Base-by-base conservation (phyloP, 108 stramenopile species). In the Cyclostephanos invisitatus region DNA sequence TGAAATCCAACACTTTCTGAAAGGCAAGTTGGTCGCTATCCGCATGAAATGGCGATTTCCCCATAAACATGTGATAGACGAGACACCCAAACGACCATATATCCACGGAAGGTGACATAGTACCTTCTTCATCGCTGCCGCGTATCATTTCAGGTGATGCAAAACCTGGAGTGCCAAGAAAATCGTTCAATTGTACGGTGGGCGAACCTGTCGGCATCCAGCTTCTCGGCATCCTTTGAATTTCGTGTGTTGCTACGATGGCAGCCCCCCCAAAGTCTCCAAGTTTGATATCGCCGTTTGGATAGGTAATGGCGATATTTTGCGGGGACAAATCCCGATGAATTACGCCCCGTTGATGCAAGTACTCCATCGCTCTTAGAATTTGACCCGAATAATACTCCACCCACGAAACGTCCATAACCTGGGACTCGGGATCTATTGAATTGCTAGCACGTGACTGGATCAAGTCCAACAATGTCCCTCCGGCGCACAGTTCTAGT, bases 21-120 rank as follows among this genome's bases (percentile, higher is more conserved):
- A 79, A 59, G 20, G 82, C 72, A 37, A 69, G 28, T 29, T 63
- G 68, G 22, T 83, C 82, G 54, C 73, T 75, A 38, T 20, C 62
- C 2, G 61, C 59, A 70, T 75, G 68, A 64, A 83, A 83, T 11
- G 82, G 82, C 40, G 82, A 80, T 56, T 57, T 21, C 38, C 78
- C 82, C 3, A 57, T 53, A 55, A 75, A n/a, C 74, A 80, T 75
- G 69, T 75, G 32, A 63, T 49, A 71, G 12, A 83, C 25, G 9
- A 83, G 65, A 42, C 82, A 83, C 25, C 82, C 82, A 69, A 80
- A 32, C 22, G 82, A 83, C 82, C 82, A 83, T 20, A 78, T 24
- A 60, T 83, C 82, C 22, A 80, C 62, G 20, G 74, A 78, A 27
- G 37, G 58, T 20, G 20, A 64, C 28, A 20, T 28, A 0, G 27